Evolutionary conservation across 192 early-diverging fungal species (phyloP), one percentile per base, ranked within the genome.

Genomic region (Podila verticillata): DNA sequence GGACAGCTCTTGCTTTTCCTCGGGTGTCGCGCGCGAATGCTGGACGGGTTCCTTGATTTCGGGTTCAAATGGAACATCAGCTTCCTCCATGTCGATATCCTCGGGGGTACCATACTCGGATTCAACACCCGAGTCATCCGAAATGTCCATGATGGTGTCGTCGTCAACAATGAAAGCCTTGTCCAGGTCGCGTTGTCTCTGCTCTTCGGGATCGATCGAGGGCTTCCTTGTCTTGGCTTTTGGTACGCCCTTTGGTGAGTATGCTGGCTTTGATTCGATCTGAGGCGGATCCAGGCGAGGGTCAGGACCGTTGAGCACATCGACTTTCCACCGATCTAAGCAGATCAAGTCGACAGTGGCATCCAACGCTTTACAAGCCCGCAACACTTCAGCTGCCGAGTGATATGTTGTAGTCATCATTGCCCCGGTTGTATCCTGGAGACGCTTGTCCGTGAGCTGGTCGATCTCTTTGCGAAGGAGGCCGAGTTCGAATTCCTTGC

Each of bases 121-220:
- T 44, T 44, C 39, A 44, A 2, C 36, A 12, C 13, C 39, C 15
- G 39, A 44, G 39, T 44, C 39, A 7, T 44, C 39, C 24, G 51
- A 54, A 54, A 24, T n/a, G 22, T 54, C 32, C 6, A 72, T 24
- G 9, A n/a, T 10, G 7, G 59, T 67, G 5, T 64, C 66, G 34
- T 75, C 77, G 19, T 80, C 77, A 56, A 80, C 77, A 56, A 80
- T 80, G 34, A 80, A 80, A 2, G 13, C 48, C 5, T 17, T 57
- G 57, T 78, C 74, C 12, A 78, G 57, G 5, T 78, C 68, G 20
- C 35, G 29, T 51, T 78, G 74, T 9, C 63, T 56, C 48, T 26
- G 57, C 26, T 70, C 74, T 24, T 78, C 74, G 20, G 49, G 64
- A n/a, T 20, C 64, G 35, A 22, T 59, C 30, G 20, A 56, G 48